These are phyloP conservation scores for Microcera coccophila DNA, from an alignment of 2,329 filamentous ascomycete species.

Conservation along the genomic window DNA sequence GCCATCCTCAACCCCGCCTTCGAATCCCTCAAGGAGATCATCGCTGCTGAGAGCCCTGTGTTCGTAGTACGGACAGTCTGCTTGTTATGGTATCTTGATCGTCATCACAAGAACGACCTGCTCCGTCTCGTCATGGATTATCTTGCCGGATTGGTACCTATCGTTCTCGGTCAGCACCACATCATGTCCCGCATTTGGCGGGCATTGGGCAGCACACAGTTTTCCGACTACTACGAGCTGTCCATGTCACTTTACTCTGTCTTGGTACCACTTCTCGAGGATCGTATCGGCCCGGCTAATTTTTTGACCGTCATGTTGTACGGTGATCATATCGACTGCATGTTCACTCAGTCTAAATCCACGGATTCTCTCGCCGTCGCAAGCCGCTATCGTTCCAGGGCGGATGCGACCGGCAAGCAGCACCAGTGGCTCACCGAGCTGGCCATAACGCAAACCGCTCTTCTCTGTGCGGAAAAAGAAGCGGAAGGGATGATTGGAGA, in stretches of 20 bases:
- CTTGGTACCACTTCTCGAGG: conserved; percentile 30
- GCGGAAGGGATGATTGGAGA: conserved; percentile 29
- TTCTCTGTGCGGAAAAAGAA: conserved; percentile 28
- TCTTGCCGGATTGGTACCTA: conserved; percentile 28
- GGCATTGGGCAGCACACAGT: conserved; percentile 28
- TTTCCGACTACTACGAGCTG: conserved; percentile 33
- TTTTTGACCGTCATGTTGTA: conserved; percentile 32
- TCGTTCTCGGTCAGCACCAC: conserved; percentile 28
- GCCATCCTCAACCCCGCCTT: conserved; percentile 32
- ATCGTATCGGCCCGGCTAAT: conserved; percentile 31
- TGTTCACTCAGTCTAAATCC: conserved; percentile 25
- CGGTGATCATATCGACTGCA: conserved; percentile 34
- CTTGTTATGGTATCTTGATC: conserved; percentile 35
- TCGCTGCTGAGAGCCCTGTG: conserved; percentile 31
- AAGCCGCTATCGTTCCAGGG: conserved; percentile 25
- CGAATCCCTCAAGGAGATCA: conserved; percentile 33
- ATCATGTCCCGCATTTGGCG: conserved; percentile 32
- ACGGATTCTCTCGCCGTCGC: conserved; percentile 29
- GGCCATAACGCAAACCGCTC: conserved; percentile 29
- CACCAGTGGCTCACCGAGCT: conserved; percentile 33
- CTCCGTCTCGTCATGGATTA: conserved; percentile 32
- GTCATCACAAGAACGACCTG: conserved; percentile 32
- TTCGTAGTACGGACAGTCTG: conserved; percentile 33
- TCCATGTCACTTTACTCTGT: conserved; percentile 30
- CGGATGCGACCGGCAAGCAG: conserved; percentile 27